These are phyloP conservation scores for Entomortierella parvispora DNA, from an alignment of 192 early-diverging fungal genomes.

Conservation along the genomic window DNA sequence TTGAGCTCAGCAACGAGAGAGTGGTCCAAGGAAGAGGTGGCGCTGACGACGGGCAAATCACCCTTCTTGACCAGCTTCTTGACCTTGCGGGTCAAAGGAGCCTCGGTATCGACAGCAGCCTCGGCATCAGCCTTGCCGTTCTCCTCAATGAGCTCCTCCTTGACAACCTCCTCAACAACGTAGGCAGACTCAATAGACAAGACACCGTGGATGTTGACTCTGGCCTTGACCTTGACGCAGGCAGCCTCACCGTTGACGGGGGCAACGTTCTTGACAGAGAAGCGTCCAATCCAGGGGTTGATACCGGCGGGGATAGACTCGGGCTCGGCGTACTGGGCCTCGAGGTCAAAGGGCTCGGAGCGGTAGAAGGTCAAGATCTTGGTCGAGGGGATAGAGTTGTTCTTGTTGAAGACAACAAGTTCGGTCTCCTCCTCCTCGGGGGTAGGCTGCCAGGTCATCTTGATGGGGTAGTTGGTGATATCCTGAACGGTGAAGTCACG, in stretches of 20 bases:
- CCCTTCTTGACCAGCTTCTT: slow-evolving; percentile 93
- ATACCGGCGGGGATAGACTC: slow-evolving; percentile 79
- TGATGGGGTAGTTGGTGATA: slow-evolving; percentile 88
- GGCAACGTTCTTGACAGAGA: slow-evolving; percentile 85
- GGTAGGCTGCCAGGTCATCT: slow-evolving; percentile 87
- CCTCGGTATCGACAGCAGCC: slow-evolving; percentile 83
- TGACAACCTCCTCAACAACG: slow-evolving; percentile 88
- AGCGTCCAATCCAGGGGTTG: slow-evolving; percentile 85
- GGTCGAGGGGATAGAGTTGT: slow-evolving; percentile 88
- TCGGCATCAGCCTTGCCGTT: slow-evolving; percentile 76
- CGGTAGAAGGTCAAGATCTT: slow-evolving; percentile 95
- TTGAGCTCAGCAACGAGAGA: slow-evolving; percentile 70
- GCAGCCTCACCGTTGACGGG: slow-evolving; percentile 74
- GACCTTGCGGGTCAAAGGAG: slow-evolving; percentile 76
- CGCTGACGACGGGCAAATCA: slow-evolving; percentile 78
- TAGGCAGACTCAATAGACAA: slow-evolving; percentile 85
- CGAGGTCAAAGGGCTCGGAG: slow-evolving; percentile 82
- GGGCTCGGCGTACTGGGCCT: slow-evolving; percentile 80
- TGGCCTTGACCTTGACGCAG: slow-evolving; percentile 92
- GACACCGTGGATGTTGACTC: slow-evolving; percentile 87
- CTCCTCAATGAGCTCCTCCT: slow-evolving; percentile 78
- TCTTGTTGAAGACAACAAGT: slow-evolving; percentile 88
- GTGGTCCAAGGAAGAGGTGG: slow-evolving; percentile 67
- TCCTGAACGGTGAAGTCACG: slow-evolving; percentile 95
- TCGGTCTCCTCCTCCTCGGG: slow-evolving; percentile 80